Evolutionary conservation across 257 asterid genomes (phyloP).

Genomic region (Solanum infundibuliforme): DNA sequence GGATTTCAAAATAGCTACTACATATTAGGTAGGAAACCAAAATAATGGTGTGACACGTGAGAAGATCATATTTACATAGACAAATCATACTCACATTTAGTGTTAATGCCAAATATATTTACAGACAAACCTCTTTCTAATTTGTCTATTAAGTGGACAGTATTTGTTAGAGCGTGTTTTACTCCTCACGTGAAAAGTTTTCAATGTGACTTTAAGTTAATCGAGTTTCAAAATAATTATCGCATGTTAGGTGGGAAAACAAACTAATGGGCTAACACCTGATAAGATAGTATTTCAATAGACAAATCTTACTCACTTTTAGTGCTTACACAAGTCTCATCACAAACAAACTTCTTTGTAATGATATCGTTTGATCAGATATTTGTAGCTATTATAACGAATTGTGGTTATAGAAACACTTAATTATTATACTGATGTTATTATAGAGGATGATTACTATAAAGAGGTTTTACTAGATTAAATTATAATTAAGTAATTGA

Average conservation of each 20-base stretch:
- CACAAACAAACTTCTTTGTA: background rate
- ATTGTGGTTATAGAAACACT: background rate
- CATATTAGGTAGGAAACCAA: background rate
- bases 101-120: background rate
- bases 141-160: too few species aligned
- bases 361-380: background rate
- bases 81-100: background rate
- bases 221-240: background rate
- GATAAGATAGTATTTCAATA: background rate
- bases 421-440: background rate
- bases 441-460: background rate
- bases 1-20: rapidly evolving
- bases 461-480: background rate
- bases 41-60: background rate
- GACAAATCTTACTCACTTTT: background rate
- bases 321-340: background rate
- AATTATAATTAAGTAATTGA: background rate
- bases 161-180: background rate
- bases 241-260: background rate
- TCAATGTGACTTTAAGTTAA: background rate
- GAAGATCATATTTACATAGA: background rate
- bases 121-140: background rate
- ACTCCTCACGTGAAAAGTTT: background rate
- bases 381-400: background rate
- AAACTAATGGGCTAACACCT: background rate